Percentiles rank a stretch among this genome's conserved stretches.
Conservation (phyloP, 106 monocot species). For the Apostasia shenzhenica region DNA sequence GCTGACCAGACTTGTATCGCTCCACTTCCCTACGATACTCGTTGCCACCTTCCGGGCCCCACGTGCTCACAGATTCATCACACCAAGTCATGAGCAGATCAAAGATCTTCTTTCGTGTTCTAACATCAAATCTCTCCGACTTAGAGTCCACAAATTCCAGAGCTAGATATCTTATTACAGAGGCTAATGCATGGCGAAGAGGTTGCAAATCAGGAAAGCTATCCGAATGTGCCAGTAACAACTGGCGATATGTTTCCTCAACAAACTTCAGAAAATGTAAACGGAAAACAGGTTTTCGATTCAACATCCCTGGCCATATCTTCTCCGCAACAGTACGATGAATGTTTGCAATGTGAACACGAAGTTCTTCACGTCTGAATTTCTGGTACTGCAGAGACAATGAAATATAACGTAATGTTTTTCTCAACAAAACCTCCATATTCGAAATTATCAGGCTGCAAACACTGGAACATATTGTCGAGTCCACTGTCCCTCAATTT, state of each 20-base stretch:
- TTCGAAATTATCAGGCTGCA: no score
- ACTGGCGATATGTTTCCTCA: conserved; percentile 69
- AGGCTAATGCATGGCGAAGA: conserved; percentile 86
- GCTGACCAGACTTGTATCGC: conserved; percentile 78
- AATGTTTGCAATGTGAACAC: conserved; percentile 83
- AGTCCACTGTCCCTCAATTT: no score
- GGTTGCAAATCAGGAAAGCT: conserved; percentile 74
- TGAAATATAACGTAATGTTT: neutral
- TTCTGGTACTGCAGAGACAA: conserved; percentile 64
- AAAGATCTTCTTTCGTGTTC: conserved; percentile 68
- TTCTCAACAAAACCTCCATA: no score
- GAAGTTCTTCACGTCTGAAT: conserved; percentile 86
- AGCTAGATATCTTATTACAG: conserved; percentile 73
- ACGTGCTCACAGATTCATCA: conserved; percentile 62
- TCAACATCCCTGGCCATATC: conserved; percentile 92
- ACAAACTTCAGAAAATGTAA: conserved; percentile 75
- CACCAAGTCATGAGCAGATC: conserved; percentile 79
- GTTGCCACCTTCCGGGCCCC: conserved; percentile 48
- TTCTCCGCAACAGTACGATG: conserved; percentile 87
- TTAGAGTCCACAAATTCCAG: conserved; percentile 86
- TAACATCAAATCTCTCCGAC: conserved; percentile 73
- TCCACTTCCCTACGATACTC: conserved; percentile 92
- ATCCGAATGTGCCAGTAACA: conserved; percentile 39
- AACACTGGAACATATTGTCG: no score
- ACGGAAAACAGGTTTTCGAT: conserved; percentile 62